Percentiles rank a stretch among this genome's conserved stretches.
Conservation (phyloP, 345 rosid species). For the Rhizophora apiculata region DNA sequence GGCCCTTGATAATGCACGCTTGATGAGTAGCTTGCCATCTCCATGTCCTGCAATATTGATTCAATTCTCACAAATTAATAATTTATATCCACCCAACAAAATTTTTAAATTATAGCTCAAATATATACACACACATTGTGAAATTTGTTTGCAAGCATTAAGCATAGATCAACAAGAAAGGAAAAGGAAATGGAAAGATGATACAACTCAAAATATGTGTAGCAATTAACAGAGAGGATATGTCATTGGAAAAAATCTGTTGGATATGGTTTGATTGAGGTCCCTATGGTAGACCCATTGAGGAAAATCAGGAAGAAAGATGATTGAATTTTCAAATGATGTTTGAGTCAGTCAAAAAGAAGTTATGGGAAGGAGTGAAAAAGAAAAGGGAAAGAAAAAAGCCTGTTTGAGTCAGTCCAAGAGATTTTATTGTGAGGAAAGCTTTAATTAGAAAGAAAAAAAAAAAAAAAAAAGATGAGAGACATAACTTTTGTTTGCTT, state of each 20-base stretch:
- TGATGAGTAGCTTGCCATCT: constrained; percentile 24
- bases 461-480: constrained; percentile 11
- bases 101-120: no score
- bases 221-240: no score
- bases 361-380: constrained; percentile 31
- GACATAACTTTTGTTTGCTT: constrained; percentile 37
- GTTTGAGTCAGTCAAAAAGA: constrained; percentile 51
- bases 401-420: constrained; percentile 23
- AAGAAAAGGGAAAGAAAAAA: constrained; percentile 18
- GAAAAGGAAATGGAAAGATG: no score
- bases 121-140: no score
- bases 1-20: constrained; percentile 36
- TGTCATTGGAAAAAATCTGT: no score
- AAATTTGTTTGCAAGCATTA: no score
- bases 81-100: no score
- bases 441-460: neutral
- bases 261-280: no score
- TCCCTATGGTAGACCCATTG: constrained; percentile 4
- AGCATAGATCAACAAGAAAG: no score
- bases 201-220: neutral
- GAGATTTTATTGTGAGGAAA: constrained; percentile 12
- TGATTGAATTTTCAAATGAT: constrained; percentile 24
- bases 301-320: constrained; percentile 21
- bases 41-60: constrained; percentile 30
- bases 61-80: no score